Conservation (phyloP, 2,329 filamentous ascomycete species). For the Penicillium paneum region DNA sequence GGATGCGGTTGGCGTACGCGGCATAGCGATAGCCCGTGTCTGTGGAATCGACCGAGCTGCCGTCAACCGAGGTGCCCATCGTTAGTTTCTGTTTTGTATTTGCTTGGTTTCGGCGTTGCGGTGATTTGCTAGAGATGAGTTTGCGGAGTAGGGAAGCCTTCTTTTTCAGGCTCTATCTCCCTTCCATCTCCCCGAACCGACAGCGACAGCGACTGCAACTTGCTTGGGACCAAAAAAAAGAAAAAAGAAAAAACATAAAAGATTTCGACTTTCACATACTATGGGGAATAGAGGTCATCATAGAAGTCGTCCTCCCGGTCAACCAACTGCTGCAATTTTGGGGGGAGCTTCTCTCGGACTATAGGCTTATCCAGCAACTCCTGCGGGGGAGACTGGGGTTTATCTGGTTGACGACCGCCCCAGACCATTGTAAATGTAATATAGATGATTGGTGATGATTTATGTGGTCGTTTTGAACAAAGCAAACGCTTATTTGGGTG, state of each 20-base stretch:
- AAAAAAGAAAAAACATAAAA: not conserved
- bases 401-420: slow-evolving; percentile 27
- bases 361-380: slow-evolving; percentile 36
- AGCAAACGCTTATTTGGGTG: not conserved
- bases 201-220: not conserved
- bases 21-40: slow-evolving; percentile 86
- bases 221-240: not conserved
- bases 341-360: slow-evolving; percentile 53
- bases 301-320: slow-evolving; percentile 69
- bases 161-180: not conserved
- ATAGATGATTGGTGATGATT: not conserved
- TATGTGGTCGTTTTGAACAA: not conserved
- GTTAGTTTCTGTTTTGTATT: slow-evolving; percentile 10
- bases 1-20: slow-evolving; percentile 79
- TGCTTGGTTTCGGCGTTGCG: not conserved
- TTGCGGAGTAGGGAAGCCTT: not conserved
- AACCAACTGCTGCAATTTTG: slow-evolving; percentile 54
- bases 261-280: slow-evolving; percentile 53
- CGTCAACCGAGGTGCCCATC: slow-evolving; percentile 12
- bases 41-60: slow-evolving; percentile 71
- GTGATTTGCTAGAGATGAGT: not conserved
- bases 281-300: slow-evolving; percentile 73
- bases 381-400: slow-evolving; percentile 11
- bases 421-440: slow-evolving; percentile 29
- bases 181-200: not conserved